phyloP scores from a whole-genome alignment of 768 basidiomycete species.

The Collybia mongolica region DNA sequence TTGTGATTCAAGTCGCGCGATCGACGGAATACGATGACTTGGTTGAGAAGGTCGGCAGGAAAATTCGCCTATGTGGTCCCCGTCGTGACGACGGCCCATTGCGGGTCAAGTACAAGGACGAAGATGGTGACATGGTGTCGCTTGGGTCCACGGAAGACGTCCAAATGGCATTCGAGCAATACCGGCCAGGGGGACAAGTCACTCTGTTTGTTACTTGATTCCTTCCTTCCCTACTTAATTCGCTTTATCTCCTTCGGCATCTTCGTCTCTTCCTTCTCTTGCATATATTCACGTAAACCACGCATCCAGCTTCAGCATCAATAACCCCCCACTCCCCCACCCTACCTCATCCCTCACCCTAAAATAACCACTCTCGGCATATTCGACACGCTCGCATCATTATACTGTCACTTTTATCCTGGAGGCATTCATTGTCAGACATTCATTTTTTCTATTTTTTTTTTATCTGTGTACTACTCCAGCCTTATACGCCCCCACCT shows the following conservation, averaged over 20 bases:
- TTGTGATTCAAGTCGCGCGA: conserved; percentile 87
- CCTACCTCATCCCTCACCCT: background rate
- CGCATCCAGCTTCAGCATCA: background rate
- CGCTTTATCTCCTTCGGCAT: conserved; percentile 2
- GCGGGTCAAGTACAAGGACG: conserved; percentile 86
- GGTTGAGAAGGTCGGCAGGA: conserved; percentile 87
- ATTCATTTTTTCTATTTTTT: conserved; percentile 1
- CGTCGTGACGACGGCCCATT: conserved; percentile 77
- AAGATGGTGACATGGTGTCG: conserved; percentile 89
- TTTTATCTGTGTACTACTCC: conserved; percentile 6
- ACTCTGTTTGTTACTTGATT: conserved; percentile 75
- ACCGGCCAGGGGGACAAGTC: conserved; percentile 77
- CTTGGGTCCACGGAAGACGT: conserved; percentile 91
- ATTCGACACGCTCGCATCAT: conserved; percentile 5
- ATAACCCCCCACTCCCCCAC: conserved; percentile 2
- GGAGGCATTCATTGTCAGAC: conserved; percentile 2
- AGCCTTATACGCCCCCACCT: conserved; percentile 5
- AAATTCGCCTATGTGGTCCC: conserved; percentile 90
- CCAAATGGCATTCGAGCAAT: conserved; percentile 90
- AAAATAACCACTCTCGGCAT: conserved; percentile 1
- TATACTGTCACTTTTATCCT: background rate
- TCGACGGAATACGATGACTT: conserved; percentile 79
- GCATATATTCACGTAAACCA: background rate
- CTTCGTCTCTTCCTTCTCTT: conserved; percentile 8
- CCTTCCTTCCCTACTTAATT: conserved; percentile 2